A percentile compares a stretch with the other conserved stretches of the same genome.
phyloP scores from a whole-genome alignment of 805 yeast genomes.

The Starmerella sp. region DNA sequence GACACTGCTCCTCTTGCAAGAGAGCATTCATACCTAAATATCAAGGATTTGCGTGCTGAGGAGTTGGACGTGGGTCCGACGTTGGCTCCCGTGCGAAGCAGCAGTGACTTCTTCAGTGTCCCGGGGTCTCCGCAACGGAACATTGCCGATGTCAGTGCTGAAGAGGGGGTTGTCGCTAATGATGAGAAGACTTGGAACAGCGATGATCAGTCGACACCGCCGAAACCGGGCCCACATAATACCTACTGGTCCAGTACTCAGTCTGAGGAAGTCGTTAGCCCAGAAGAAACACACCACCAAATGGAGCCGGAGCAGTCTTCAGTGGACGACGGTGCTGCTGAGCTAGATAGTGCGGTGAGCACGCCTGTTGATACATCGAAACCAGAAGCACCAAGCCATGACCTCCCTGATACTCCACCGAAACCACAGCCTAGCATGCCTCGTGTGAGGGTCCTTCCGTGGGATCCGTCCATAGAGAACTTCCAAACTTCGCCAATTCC shows the following conservation, averaged over 20 bases:
- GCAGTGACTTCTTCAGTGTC: neutral
- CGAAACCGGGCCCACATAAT: no score
- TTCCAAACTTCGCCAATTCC: conserved; percentile 2
- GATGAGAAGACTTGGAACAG: neutral
- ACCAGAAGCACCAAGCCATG: no score
- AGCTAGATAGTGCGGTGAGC: no score
- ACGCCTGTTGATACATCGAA: no score
- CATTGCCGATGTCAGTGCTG: no score
- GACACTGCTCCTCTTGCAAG: neutral
- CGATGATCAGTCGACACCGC: no score
- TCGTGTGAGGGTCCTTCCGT: neutral
- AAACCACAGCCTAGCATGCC: neutral
- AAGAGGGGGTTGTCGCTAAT: neutral
- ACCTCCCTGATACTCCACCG: neutral
- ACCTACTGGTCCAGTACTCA: no score
- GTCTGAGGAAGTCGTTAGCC: no score
- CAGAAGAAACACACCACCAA: no score
- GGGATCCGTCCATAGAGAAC: neutral
- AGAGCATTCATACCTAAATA: neutral
- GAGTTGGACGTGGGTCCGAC: neutral
- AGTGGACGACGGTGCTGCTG: no score
- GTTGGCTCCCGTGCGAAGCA: neutral
- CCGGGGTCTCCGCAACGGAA: neutral
- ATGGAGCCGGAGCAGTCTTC: no score
- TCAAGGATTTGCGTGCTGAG: neutral